Evolutionary conservation across 2,329 filamentous ascomycete species (phyloP), one percentile per base, ranked within the genome.

Genomic region (Exophiala mesophila): DNA sequence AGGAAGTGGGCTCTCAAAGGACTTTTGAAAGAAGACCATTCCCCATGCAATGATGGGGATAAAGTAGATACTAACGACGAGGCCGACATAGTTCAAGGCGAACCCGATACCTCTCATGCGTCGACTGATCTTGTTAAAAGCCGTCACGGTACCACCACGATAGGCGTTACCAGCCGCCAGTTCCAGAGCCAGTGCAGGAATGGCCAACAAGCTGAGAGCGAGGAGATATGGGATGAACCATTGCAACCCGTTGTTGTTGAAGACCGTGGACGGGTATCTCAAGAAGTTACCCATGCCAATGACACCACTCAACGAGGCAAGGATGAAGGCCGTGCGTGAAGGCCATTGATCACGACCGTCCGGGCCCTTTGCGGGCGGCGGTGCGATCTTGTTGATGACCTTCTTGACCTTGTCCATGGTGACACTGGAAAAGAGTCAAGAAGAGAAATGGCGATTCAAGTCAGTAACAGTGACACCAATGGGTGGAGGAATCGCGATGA

Each of bases 301-400:
- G 50, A 72, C 76, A 37, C 76, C 76, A 31, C 76, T 74, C 73
- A 78, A 77, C 2, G 74, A 70, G 13, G 76, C 74, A 18, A 78
- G 70, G 4, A 78, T 61, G 56, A 77, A 78, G 9, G 74, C 68
- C 2, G 73, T 63, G 26, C 74, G 63, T 1, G 72, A 76, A 1
- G 72, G 71, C 74, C 74, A 78, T 51, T 75, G 70, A 58, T 77
- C 74, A 41, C 67, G 63, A 3, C 65, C 66, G 55, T 70, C 66
- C 18, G 62, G 63, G 2, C 63, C 55, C 55, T 67, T 44, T 46
- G 47, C 51, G 12, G 57, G 54, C 8, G 55, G 50, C 12, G 64
- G 63, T 13, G 61, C 62, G 9, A 67, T 41, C 53, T 58, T 65
- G 23, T 31, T 37, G 13, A 53, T 58, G 2, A 57, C 39, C 38